Evolutionary conservation across 768 basidiomycete species (phyloP), one percentile per base, ranked within the genome.

Genomic region (Calocybe gangraenosa): DNA sequence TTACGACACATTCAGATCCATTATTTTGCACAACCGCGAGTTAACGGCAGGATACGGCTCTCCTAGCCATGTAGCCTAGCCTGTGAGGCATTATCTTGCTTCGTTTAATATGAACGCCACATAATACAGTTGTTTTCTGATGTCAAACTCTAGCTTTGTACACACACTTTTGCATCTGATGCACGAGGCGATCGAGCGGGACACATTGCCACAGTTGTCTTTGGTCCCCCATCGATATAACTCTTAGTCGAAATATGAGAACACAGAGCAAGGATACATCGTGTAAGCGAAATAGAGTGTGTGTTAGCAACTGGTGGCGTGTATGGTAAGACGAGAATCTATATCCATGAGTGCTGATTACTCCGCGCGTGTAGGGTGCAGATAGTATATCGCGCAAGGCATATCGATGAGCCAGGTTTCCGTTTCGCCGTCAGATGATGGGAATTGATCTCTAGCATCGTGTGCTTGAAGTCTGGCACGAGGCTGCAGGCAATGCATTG

Each of bases 371-470:
- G 30, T 15, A 21, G 11, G 31, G 34, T 15, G 31, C 21, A 45
- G 7, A 7, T 8, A 31, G 44, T 28, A 40, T 14, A 15, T 37
- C 38, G 18, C 35, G 37, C 20, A 37, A 28, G 37, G 44, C 14
- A n/a, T 48, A 46, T 40, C 44, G 51, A 49, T 49, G 44, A 43
- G 25, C 51, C 37, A 40, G 32, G n/a, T 37, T 41, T 38, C 35
- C 43, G 46, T 40, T 44, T 40, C 5, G 17, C 15, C 20, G 42
- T 44, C 51, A 49, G 46, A 46, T 46, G 51, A 46, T 40, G 37
- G 21, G 37, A 11, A 44, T 47, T 42, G 22, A 30, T 43, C 15
- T 33, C 40, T 17, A 20, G 30, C 45, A 52, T 43, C 44, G 31
- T 47, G 44, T 49, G 40, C 40, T 1, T 40, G 38, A 6, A 25